Evolutionary conservation across 345 rosid genomes (phyloP), one percentile per base, ranked within the genome.

Genomic region (Acer yangbiense): DNA sequence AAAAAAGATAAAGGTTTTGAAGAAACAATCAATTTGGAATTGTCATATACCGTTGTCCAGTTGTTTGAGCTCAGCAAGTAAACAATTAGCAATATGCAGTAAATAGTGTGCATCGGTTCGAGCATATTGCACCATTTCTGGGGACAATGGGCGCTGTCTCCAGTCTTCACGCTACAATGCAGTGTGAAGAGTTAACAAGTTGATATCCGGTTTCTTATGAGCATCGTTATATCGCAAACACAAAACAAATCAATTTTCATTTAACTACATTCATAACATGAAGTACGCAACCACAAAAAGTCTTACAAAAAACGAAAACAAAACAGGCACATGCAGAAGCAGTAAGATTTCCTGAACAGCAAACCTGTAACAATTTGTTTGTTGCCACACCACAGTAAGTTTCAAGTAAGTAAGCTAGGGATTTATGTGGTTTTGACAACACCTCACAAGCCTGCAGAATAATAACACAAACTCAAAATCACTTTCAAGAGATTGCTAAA

Each of bases 91-190:
- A 85, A 95, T 90, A 76, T 86, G 85, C 25, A 95, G 82, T 64
- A 95, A 88, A 88, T 92, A 93, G 82, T 89, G 93, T 25, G 97
- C 98, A 87, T 93, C 98, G 0, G 88, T 91, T 76, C 85, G 86
- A 54, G 98, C 98, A 87, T 94, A 91, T 55, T 73, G 87, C 79
- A 92, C 82, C 98, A 96, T 93, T 74, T 91, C 97, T 65, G 75
- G 78, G 6, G 97, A 86, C 25, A 92, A 73, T 0, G 97, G 99
- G n/a, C 98, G 93, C 61, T 91, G 98, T 87, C 99, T 96, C 98
- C 99, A 94, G 80, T 96, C 99, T 87, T 94, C 97, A 83, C 93
- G 99, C 97, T 96, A 80, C 77, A 81, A 65, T 68, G 63, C 55
- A 78, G 72, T 6, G 62, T 71, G 55, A 83, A 61, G 66, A 69